Conservation (phyloP, 768 basidiomycete genomes). For the Asterophora parasitica region DNA sequence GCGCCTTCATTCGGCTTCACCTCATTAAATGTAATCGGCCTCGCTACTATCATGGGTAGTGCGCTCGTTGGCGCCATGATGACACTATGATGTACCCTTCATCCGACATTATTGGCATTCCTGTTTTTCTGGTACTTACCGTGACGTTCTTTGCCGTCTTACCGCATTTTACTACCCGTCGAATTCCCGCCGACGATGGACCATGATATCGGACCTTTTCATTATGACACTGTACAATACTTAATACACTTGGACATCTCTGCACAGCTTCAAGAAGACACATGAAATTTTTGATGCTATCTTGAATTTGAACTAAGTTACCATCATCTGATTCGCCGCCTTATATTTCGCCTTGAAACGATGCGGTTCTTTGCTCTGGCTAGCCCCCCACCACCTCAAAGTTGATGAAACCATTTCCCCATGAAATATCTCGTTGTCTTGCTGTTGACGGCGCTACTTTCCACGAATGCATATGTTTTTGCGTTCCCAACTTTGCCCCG, state of each 20-base stretch:
- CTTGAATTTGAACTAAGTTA: too few species aligned
- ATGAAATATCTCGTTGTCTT: slow-evolving; percentile 10
- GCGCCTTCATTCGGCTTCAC: slow-evolving; percentile 22
- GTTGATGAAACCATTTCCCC: background rate
- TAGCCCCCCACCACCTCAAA: slow-evolving; percentile 9
- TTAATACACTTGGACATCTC: background rate
- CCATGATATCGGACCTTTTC: background rate
- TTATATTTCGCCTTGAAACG: slow-evolving; percentile 1
- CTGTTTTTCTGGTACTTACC: too few species aligned
- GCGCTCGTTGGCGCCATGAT: slow-evolving; percentile 37
- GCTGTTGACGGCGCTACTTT: slow-evolving; percentile 17
- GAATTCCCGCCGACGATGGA: background rate
- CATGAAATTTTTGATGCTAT: too few species aligned
- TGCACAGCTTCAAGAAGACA: too few species aligned
- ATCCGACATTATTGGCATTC: too few species aligned
- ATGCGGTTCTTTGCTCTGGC: slow-evolving; percentile 12
- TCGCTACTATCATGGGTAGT: slow-evolving; percentile 34
- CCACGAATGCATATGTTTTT: background rate
- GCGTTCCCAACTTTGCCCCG: slow-evolving; percentile 2
- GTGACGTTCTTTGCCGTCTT: too few species aligned
- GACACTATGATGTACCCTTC: slow-evolving; percentile 22
- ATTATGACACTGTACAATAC: background rate
- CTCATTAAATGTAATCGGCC: slow-evolving; percentile 27
- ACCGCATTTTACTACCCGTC: too few species aligned
- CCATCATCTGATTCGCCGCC: background rate